Evolutionary conservation across 192 early-diverging fungal genomes (phyloP).

Genomic region (Backusella westeae): DNA sequence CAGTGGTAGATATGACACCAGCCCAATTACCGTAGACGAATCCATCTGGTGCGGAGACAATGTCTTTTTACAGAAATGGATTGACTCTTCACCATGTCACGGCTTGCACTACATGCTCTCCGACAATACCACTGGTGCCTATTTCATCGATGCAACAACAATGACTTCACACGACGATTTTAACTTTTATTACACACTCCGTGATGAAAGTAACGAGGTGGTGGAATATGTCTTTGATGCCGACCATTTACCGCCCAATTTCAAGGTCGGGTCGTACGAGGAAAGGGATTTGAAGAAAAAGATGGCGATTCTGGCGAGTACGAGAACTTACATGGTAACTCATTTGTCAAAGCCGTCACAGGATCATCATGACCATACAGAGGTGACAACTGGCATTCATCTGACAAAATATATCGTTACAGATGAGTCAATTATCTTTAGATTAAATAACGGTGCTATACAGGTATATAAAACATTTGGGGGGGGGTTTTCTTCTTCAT

Average conservation of each 20-base stretch:
- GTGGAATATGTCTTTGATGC: slow-evolving; percentile 34
- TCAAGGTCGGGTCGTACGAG: too few relatives aligned
- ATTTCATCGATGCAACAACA: slow-evolving; percentile 88
- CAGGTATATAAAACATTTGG: slow-evolving; percentile 44
- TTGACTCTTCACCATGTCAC: slow-evolving; percentile 81
- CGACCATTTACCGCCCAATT: slow-evolving; percentile 34
- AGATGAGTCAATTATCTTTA: slow-evolving; percentile 61
- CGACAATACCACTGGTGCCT: slow-evolving; percentile 80
- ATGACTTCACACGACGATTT: slow-evolving; percentile 43
- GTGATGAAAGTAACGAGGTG: slow-evolving; percentile 18
- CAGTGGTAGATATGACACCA: neutral
- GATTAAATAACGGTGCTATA: slow-evolving; percentile 63
- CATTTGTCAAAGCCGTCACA: slow-evolving; percentile 34
- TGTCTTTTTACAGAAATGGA: slow-evolving; percentile 87
- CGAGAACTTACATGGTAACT: slow-evolving; percentile 62
- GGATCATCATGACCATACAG: neutral
- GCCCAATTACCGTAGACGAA: neutral
- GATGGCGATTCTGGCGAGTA: slow-evolving; percentile 53
- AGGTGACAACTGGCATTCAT: slow-evolving; percentile 27
- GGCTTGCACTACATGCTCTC: slow-evolving; percentile 87
- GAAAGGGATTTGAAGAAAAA: slow-evolving; percentile 53
- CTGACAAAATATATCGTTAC: slow-evolving; percentile 68
- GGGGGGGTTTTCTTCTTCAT: too few relatives aligned
- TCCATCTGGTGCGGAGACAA: neutral
- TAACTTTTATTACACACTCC: slow-evolving; percentile 33